Conservation (phyloP, 2,329 filamentous ascomycete genomes). For the Beauveria medogensis region DNA sequence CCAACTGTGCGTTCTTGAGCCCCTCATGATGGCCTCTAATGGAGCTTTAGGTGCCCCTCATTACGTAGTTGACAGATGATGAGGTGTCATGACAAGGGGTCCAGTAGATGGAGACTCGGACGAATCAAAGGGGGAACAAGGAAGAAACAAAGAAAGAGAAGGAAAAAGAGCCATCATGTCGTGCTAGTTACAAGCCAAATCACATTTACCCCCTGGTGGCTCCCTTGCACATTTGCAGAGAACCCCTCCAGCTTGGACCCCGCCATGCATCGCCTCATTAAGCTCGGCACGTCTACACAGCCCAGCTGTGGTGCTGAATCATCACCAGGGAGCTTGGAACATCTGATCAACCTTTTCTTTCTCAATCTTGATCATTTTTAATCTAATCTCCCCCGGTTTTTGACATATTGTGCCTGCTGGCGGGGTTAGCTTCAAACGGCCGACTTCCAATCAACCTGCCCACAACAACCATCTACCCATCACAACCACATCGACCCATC, state of each 20-base stretch:
- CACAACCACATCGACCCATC: neutral
- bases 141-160: neutral
- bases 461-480: neutral
- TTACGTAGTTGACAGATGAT: neutral
- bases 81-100: neutral
- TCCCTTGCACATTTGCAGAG: too few species aligned
- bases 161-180: neutral
- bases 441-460: neutral
- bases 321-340: neutral
- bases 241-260: neutral
- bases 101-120: neutral
- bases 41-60: neutral
- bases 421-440: neutral
- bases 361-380: neutral
- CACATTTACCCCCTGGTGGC: too few species aligned
- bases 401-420: neutral
- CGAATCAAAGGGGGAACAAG: neutral
- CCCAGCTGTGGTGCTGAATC: neutral
- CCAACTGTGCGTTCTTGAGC: neutral
- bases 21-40: neutral
- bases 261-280: constrained; percentile 1
- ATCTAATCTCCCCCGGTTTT: neutral
- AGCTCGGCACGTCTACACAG: neutral
- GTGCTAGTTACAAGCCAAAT: neutral
- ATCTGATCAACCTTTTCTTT: neutral